Evolutionary conservation across 1,139 yeast species (phyloP).

Genomic region (Nadsonia commutata): DNA sequence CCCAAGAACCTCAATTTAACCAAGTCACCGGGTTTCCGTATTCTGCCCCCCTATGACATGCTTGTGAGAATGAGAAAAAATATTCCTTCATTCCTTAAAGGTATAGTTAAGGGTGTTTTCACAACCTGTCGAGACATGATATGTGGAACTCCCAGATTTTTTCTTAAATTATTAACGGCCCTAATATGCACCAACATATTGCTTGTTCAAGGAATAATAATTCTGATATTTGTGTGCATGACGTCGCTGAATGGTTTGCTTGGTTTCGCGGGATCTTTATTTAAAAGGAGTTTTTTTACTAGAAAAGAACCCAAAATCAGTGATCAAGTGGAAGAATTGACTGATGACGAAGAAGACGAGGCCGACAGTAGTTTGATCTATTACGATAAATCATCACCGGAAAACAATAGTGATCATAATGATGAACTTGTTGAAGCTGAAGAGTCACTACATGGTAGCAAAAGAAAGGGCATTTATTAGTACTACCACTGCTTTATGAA

Average conservation of each 20-base stretch:
- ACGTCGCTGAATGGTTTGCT: no score
- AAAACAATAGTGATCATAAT: neutral
- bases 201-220: no score
- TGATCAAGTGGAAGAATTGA: constrained; percentile 1
- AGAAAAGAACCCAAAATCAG: no score
- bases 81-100: neutral
- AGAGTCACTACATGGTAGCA: constrained; percentile 1
- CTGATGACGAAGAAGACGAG: neutral
- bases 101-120: neutral
- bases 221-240: no score
- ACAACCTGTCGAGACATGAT: no score
- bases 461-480: no score
- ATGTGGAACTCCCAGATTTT: no score
- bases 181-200: no score
- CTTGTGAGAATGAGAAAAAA: neutral
- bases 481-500: no score
- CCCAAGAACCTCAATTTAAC: neutral
- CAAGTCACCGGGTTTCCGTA: neutral
- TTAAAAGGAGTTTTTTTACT: no score
- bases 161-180: no score
- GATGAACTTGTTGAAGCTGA: constrained; percentile 1
- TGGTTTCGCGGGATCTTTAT: no score
- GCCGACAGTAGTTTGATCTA: neutral
- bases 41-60: neutral
- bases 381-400: neutral